A percentile compares a stretch with the other conserved stretches of the same genome.
Conservation (phyloP, 2,329 filamentous ascomycete genomes). For the Calonectria pseudoreteaudii region DNA sequence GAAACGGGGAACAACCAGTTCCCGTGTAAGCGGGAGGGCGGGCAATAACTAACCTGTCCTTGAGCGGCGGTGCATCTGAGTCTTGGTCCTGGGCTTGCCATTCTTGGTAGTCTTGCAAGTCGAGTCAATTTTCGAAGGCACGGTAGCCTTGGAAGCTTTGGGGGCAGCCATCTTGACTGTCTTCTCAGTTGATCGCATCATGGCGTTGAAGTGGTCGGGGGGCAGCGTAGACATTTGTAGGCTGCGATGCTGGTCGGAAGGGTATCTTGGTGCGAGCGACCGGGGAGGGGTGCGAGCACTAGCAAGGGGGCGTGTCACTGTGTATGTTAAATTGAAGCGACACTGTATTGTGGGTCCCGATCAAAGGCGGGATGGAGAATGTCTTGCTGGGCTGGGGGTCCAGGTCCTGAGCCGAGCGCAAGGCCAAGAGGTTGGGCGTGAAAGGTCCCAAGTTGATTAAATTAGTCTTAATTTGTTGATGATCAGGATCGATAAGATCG, state of each 20-base stretch:
- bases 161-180: conserved; percentile 72
- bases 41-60: conserved; percentile 85
- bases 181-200: conserved; percentile 59
- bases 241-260: conserved; percentile 49
- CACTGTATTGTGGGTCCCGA: conserved; percentile 42
- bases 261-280: conserved; percentile 41
- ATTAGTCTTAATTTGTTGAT: conserved; percentile 45
- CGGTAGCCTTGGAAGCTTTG: conserved; percentile 64
- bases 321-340: conserved; percentile 27
- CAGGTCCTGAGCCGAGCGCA: conserved; percentile 36
- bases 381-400: conserved; percentile 38
- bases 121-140: conserved; percentile 66
- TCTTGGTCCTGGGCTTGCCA: conserved; percentile 73
- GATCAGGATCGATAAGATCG: conserved; percentile 40
- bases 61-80: conserved; percentile 93
- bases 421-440: conserved; percentile 40
- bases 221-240: conserved; percentile 74
- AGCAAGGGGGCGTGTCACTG: conserved; percentile 39
- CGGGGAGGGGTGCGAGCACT: conserved; percentile 40
- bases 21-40: conserved; percentile 45
- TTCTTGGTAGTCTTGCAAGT: conserved; percentile 62
- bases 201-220: conserved; percentile 68
- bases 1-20: conserved; percentile 25
- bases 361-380: conserved; percentile 45
- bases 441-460: conserved; percentile 44